A percentile compares a stretch with the other conserved stretches of the same genome.
Evolutionary conservation across 2,329 filamentous ascomycete genomes (phyloP).

Genomic region (Aspergillus sp.): DNA sequence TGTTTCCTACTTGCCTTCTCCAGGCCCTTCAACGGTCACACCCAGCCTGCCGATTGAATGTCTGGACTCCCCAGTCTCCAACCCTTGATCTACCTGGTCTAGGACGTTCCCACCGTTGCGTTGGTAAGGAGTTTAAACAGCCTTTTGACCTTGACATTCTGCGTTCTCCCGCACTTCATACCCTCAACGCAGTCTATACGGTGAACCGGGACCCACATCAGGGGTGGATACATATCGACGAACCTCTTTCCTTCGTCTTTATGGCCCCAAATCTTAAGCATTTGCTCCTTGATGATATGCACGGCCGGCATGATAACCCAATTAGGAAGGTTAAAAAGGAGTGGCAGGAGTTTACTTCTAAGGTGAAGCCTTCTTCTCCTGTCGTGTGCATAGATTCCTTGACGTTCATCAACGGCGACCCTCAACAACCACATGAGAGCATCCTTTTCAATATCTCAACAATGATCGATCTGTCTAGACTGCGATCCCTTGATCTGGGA

Average conservation of each 20-base stretch:
- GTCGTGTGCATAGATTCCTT: neutral
- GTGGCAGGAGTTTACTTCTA: neutral
- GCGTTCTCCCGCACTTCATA: neutral
- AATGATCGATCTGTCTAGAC: neutral
- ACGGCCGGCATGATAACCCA: accelerated
- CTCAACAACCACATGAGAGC: neutral
- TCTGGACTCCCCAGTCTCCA: constrained; percentile 6
- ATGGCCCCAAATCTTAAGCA: constrained; percentile 2
- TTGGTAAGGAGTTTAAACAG: neutral
- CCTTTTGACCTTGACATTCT: neutral
- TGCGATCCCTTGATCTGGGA: neutral
- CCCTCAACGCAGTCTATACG: neutral
- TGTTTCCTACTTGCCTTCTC: neutral
- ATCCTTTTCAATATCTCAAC: neutral
- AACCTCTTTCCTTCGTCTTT: too few relatives aligned
- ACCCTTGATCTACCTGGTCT: neutral
- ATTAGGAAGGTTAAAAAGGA: neutral
- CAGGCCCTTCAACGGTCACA: constrained; percentile 4
- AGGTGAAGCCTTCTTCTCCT: too few relatives aligned
- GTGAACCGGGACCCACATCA: too few relatives aligned
- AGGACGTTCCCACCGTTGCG: neutral
- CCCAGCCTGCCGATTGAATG: constrained; percentile 2
- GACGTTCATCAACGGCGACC: neutral
- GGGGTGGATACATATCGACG: too few relatives aligned
- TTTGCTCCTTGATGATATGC: neutral